Base-by-base conservation (phyloP, 2,329 filamentous ascomycete genomes). In the Alternaria hordeiaustralica region DNA sequence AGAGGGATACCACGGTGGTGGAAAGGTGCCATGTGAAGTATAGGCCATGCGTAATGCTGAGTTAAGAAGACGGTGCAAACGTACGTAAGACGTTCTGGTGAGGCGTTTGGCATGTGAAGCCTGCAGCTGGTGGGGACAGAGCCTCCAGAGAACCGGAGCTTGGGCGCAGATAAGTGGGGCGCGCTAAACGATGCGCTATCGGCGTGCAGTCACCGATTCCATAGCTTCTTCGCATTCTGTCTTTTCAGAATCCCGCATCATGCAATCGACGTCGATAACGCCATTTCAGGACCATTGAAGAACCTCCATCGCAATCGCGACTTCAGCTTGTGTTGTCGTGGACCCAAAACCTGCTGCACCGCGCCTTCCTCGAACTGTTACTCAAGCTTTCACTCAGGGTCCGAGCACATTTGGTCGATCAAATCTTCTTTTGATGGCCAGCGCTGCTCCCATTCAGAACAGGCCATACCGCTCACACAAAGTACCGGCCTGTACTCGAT, bases 401-500 rank as follows among this genome's bases (percentile, higher is more conserved):
- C 49, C 55, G 51, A 6, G 21, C 21, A 53, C 18, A 30, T 49
- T 28, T 45, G 28, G n/a, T 36, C 28, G 45, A 36, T 43, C 25
- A 30, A 10, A 47, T 25, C 46, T 50, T 36, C 43, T 41, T 33
- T 73, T 69, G 63, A 78, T 78, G 76, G 73, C 75, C 68, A 72
- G 67, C 68, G 70, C 72, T 46, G 68, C 72, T 44, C 65, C 76
- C 44, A 73, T 78, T 46, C 77, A 78, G 59, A 76, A 72, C 61
- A 71, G 81, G 60, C 81, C 81, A 20, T 82, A 82, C 64, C 79
- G 81, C 44, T 82, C 80, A 25, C 80, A 82, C 68, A 79, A 79
- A 64, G 75, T 82, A 18, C 80, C 80, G n/a, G 81, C 81, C 36
- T 82, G 80, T 67, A 78, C 74, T 21, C 69, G 76, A 61, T 82